Percentiles rank a stretch among this genome's conserved stretches.
Evolutionary conservation across 257 asterid species (phyloP).

Genomic region (Solanum sejunctum): DNA sequence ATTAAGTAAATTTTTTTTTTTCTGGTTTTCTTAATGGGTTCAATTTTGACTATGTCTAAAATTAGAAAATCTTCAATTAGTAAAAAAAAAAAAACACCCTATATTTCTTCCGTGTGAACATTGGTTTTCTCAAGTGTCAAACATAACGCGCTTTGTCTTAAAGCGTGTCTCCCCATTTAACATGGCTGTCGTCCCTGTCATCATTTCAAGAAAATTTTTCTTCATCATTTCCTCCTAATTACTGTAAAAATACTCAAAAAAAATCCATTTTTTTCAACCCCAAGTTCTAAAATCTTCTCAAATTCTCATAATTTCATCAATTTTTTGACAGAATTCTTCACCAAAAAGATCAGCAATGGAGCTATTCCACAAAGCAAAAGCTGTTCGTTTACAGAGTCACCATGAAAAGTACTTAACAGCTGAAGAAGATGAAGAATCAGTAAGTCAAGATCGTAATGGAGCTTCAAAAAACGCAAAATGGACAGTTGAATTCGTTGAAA

Average conservation of each 20-base stretch:
- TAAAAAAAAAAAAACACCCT: neutral
- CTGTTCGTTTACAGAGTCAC: conserved; percentile 16
- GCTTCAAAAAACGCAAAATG: conserved; percentile 22
- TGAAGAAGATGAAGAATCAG: conserved; percentile 30
- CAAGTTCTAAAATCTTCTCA: neutral
- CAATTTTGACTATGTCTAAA: neutral
- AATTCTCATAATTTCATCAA: neutral
- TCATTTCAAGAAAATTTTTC: neutral
- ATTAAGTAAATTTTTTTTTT: neutral
- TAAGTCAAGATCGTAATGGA: conserved; percentile 24
- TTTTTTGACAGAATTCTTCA: neutral
- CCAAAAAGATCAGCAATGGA: conserved; percentile 22
- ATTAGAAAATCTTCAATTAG: neutral
- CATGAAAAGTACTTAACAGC: conserved; percentile 31
- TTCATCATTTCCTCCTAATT: neutral
- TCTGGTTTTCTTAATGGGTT: neutral
- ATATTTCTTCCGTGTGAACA: neutral
- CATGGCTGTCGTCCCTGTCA: conserved; percentile 1
- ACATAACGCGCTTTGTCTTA: neutral
- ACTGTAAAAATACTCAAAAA: neutral
- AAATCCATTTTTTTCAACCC: neutral
- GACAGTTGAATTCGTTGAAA: conserved; percentile 20
- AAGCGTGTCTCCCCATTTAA: neutral
- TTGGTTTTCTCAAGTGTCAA: neutral
- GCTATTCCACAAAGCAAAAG: conserved; percentile 21